phyloP scores from a whole-genome alignment of 176 grass and related monocot species.

The Coix lacrymajobi region DNA sequence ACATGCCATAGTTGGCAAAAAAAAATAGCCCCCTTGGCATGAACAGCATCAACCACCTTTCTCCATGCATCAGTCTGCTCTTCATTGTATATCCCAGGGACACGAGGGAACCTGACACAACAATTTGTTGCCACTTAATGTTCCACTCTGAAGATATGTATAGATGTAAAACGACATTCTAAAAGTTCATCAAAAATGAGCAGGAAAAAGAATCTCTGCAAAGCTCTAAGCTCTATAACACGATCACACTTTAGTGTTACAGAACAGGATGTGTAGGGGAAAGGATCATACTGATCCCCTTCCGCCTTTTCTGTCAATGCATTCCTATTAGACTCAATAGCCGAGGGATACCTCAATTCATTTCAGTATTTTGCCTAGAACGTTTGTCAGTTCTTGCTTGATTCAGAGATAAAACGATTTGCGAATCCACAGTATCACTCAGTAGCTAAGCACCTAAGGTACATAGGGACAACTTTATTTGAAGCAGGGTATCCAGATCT shows the following conservation, averaged over 20 bases:
- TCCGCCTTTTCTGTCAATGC: background rate
- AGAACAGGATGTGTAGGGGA: background rate
- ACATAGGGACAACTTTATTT: background rate
- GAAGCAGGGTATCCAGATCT: background rate
- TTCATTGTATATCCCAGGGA: conserved; percentile 83
- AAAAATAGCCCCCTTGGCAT: conserved; percentile 85
- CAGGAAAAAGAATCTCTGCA: background rate
- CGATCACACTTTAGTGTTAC: background rate
- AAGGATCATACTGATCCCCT: background rate
- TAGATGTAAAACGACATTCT: background rate
- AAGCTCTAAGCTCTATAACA: background rate
- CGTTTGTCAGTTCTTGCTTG: background rate
- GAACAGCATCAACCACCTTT: conserved; percentile 89
- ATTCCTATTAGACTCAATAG: background rate
- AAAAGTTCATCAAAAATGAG: background rate
- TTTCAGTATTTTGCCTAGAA: background rate
- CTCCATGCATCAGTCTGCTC: conserved; percentile 90
- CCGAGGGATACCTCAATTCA: background rate
- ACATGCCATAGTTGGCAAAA: conserved; percentile 99
- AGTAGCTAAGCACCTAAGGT: background rate
- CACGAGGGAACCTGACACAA: conserved; percentile 76
- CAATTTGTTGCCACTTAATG: background rate
- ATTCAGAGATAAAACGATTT: background rate
- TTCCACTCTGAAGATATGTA: background rate
- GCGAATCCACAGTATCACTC: background rate